Percentiles rank a stretch among this genome's conserved stretches.
Evolutionary conservation across 495 filamentous ascomycete species (phyloP).

Genomic region (Aspergillus incahuasiensis): DNA sequence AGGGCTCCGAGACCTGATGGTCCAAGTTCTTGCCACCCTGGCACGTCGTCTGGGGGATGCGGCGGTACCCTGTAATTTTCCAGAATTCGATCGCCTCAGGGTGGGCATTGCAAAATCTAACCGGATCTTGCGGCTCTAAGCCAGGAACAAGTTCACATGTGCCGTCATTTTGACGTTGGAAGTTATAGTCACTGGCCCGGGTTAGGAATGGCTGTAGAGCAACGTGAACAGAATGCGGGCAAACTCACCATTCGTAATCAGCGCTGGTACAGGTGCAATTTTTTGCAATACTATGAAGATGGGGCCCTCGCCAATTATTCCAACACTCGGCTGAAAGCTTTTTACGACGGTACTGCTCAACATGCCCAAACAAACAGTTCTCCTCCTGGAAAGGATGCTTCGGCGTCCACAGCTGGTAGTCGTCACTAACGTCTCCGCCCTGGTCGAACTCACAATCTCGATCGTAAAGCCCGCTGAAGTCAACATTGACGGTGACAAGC

Average conservation of each 20-base stretch:
- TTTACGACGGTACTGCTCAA: conserved; percentile 87
- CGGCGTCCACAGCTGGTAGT: conserved; percentile 82
- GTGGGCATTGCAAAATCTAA: conserved; percentile 60
- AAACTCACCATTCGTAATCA: conserved; percentile 89
- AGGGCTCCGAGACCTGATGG: conserved; percentile 53
- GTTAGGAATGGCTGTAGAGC: neutral
- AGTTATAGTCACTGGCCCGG: conserved; percentile 81
- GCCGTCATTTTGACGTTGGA: conserved; percentile 66
- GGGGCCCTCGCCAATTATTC: conserved; percentile 70
- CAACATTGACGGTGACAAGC: conserved; percentile 69
- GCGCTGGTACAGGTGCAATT: conserved; percentile 78
- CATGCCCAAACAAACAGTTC: conserved; percentile 89
- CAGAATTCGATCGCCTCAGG: conserved; percentile 66
- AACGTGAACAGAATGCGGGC: neutral
- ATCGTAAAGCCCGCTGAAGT: conserved; percentile 76
- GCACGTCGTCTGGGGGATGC: conserved; percentile 85
- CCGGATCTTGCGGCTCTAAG: conserved; percentile 60
- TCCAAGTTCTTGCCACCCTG: conserved; percentile 67
- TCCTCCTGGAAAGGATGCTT: conserved; percentile 68
- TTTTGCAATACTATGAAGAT: conserved; percentile 52
- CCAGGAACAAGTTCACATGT: conserved; percentile 72
- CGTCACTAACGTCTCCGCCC: conserved; percentile 55
- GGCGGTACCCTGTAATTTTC: conserved; percentile 82
- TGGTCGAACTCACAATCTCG: conserved; percentile 65
- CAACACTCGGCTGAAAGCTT: conserved; percentile 67